These are phyloP conservation scores for Hypomyces perniciosus DNA, from an alignment of 2,329 filamentous ascomycete species.

Conservation along the genomic window DNA sequence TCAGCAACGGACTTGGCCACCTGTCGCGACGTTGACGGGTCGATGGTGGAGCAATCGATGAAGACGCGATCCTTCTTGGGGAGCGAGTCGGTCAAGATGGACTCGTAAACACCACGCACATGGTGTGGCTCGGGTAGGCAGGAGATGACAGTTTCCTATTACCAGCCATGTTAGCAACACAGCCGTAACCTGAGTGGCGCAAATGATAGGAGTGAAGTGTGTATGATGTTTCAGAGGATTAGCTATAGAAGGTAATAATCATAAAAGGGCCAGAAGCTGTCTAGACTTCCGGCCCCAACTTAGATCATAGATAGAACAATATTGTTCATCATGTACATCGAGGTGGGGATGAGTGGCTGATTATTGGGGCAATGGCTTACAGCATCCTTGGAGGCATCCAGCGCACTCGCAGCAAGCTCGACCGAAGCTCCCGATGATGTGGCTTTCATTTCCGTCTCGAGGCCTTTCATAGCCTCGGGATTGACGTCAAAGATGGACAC, in stretches of 20 bases:
- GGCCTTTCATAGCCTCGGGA: constrained; percentile 37
- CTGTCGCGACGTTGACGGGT: constrained; percentile 74
- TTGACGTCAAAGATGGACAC: constrained; percentile 54
- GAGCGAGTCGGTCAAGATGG: constrained; percentile 58
- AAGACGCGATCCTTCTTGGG: constrained; percentile 64
- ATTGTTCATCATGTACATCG: constrained; percentile 16
- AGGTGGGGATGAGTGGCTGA: no score
- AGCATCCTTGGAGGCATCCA: constrained; percentile 45
- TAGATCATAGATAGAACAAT: constrained; percentile 60
- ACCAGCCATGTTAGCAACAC: constrained; percentile 13
- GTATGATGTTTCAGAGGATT: constrained; percentile 38
- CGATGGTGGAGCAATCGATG: constrained; percentile 96
- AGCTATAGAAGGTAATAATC: constrained; percentile 63
- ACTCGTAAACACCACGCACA: constrained; percentile 73
- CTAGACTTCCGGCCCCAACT: constrained; percentile 52
- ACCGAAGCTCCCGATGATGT: constrained; percentile 41
- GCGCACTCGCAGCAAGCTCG: constrained; percentile 38
- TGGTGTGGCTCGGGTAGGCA: constrained; percentile 85
- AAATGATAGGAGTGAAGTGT: not conserved
- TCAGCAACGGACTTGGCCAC: constrained; percentile 64
- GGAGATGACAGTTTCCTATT: constrained; percentile 77
- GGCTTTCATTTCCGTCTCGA: constrained; percentile 43
- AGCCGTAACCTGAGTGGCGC: not conserved
- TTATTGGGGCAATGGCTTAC: constrained; percentile 32
- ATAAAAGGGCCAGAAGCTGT: constrained; percentile 44